Percentiles rank a stretch among this genome's conserved stretches.
These are phyloP conservation scores for Ogataea hybrid DNA, from an alignment of 1,139 yeast genomes.

Conservation along the genomic window DNA sequence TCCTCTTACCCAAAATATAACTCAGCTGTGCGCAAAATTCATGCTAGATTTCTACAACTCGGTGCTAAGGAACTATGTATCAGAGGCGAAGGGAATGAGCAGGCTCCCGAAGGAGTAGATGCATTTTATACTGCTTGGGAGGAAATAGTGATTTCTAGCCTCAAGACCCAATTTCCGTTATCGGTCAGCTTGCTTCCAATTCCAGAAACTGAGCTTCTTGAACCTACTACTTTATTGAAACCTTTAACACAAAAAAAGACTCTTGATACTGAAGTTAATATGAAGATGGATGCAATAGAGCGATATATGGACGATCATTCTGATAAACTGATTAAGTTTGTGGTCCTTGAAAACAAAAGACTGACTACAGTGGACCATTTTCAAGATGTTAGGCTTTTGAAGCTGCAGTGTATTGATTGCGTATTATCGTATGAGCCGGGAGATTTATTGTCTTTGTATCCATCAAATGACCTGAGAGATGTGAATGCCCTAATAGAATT, in stretches of 20 bases:
- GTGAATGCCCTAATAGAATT: too few relatives aligned
- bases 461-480: too few relatives aligned
- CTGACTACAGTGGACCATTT: conserved; percentile 62
- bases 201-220: conserved; percentile 36
- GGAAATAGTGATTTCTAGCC: conserved; percentile 42
- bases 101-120: conserved; percentile 75
- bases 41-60: too few relatives aligned
- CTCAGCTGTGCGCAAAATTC: too few relatives aligned
- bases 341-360: conserved; percentile 43
- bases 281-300: conserved; percentile 19
- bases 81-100: too few relatives aligned
- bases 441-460: too few relatives aligned
- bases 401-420: too few relatives aligned
- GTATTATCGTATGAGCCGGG: too few relatives aligned
- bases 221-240: neutral
- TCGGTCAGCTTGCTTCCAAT: conserved; percentile 33
- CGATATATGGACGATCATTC: conserved; percentile 15
- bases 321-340: conserved; percentile 30
- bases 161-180: conserved; percentile 41
- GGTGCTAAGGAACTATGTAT: too few relatives aligned
- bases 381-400: too few relatives aligned
- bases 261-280: conserved; percentile 9
- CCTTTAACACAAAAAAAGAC: neutral
- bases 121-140: conserved; percentile 79
- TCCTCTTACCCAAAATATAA: too few relatives aligned